Evolutionary conservation across 2,329 filamentous ascomycete genomes (phyloP), one percentile per base, ranked within the genome.

Genomic region (Hortaea sp.): DNA sequence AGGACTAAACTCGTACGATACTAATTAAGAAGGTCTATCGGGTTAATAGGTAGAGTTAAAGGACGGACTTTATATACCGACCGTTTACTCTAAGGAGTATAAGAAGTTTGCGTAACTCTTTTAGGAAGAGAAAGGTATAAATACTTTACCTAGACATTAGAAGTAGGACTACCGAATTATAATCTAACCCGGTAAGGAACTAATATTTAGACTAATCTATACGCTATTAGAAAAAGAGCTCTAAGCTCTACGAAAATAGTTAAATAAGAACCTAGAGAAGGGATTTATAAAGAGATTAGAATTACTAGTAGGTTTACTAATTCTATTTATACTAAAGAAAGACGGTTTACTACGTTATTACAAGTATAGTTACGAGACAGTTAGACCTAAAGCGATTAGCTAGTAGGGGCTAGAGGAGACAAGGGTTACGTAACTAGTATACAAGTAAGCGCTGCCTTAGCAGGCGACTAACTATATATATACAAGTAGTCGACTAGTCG

Each of bases 241-340:
- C 10, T 38, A 50, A 39, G 40, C 40, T 27, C 43, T 48, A 51
- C 20, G 40, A 42, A 47, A 39, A 38, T 35, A 35, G 9, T 9
- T 35, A 3, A 4, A 35, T n/a, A 4, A 31, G 7, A 27, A 37
- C 9, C 13, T 45, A 46, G 49, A 41, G 43, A 34, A 34, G 39
- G 5, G 42, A 12, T 5, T 41, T 42, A 41, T 35, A 10, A 9
- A 4, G 4, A 10, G n/a, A 35, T 35, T 4, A 4, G 32, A 35
- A 12, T 35, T 4, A 4, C 32, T 35, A 35, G 32, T 12, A 12
- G 32, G n/a, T 10, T 35, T 29, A 10, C 53, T 39, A 42, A 55
- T 55, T 31, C 34, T 60, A 5, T 59, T 59, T 49, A 34, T 60
- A 38, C 49, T 39, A 29, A 62, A 62, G 39, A 53, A 52, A 12